Evolutionary conservation across 352 stramenopile species (phyloP).

Genomic region (Phytophthora foliorum): DNA sequence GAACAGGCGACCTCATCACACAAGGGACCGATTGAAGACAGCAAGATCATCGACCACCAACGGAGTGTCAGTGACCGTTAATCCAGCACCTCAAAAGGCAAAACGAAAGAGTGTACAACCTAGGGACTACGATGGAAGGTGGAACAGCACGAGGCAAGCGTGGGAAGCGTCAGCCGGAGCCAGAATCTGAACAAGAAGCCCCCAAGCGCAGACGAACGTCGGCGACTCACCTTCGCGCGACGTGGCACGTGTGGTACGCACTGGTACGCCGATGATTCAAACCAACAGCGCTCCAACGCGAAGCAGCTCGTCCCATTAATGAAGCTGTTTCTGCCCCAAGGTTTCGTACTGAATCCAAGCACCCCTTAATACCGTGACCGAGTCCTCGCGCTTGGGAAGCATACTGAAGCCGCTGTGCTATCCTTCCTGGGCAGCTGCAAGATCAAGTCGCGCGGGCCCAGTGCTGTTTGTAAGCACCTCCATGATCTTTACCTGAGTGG

Average conservation of each 20-base stretch:
- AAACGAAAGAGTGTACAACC: slow-evolving; percentile 7
- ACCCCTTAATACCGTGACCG: too few species aligned
- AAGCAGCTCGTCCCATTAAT: slow-evolving; percentile 21
- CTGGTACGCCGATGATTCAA: too few species aligned
- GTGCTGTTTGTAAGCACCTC: slow-evolving; percentile 2
- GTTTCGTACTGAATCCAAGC: slow-evolving; percentile 6
- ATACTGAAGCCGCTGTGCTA: neutral
- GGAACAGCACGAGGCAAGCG: neutral
- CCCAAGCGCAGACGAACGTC: neutral
- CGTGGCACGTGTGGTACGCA: too few species aligned
- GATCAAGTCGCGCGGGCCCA: slow-evolving; percentile 7
- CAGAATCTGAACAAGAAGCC: too few species aligned
- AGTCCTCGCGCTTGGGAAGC: slow-evolving; percentile 3
- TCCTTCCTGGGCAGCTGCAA: slow-evolving; percentile 1
- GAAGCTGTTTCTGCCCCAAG: slow-evolving; percentile 18
- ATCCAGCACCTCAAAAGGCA: slow-evolving; percentile 16
- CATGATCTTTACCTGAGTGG: neutral
- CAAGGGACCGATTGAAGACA: neutral
- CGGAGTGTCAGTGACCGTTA: slow-evolving; percentile 21
- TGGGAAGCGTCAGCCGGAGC: too few species aligned
- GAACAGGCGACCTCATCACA: too few species aligned
- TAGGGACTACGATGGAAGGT: slow-evolving; percentile 1
- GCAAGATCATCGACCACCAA: slow-evolving; percentile 9
- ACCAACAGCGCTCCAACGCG: neutral
- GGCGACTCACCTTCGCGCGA: too few species aligned